Evolutionary conservation across 306 rosid species (phyloP).

Genomic region (Hippophae tibetana): DNA sequence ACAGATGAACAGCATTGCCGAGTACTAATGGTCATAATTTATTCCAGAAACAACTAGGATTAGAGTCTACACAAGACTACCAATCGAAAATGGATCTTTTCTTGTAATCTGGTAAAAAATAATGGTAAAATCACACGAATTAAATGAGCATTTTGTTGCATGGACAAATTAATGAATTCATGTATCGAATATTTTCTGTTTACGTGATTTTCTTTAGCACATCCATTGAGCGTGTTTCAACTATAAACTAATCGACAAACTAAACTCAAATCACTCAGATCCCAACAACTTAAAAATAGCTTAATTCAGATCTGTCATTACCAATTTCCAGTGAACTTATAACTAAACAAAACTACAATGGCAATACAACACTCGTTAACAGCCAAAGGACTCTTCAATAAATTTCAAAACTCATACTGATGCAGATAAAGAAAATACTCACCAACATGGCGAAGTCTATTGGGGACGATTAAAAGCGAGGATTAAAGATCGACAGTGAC

Average conservation of each 20-base stretch:
- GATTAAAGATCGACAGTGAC: neutral
- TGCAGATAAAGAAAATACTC: conserved; percentile 5
- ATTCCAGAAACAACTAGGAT: too few relatives aligned
- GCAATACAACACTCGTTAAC: neutral
- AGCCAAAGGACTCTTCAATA: neutral
- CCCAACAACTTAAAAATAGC: neutral
- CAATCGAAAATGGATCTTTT: too few relatives aligned
- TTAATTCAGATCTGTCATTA: conserved; percentile 6
- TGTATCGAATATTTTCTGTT: too few relatives aligned
- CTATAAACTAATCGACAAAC: neutral
- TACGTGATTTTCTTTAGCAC: neutral
- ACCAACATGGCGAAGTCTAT: conserved; percentile 28
- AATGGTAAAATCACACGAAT: too few relatives aligned
- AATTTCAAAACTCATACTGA: neutral
- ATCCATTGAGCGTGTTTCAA: neutral
- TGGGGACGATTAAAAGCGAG: neutral
- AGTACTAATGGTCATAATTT: too few relatives aligned
- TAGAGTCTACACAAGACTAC: too few relatives aligned
- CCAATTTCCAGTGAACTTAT: neutral
- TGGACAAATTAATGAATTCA: too few relatives aligned
- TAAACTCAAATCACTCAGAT: neutral
- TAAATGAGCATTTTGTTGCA: too few relatives aligned
- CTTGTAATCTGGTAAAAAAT: too few relatives aligned
- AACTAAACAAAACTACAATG: conserved; percentile 1
- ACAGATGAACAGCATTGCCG: too few relatives aligned